Percentiles rank a stretch among this genome's conserved stretches.
Evolutionary conservation across 2,329 filamentous ascomycete genomes (phyloP).

Genomic region (Diaporthe humulicola): DNA sequence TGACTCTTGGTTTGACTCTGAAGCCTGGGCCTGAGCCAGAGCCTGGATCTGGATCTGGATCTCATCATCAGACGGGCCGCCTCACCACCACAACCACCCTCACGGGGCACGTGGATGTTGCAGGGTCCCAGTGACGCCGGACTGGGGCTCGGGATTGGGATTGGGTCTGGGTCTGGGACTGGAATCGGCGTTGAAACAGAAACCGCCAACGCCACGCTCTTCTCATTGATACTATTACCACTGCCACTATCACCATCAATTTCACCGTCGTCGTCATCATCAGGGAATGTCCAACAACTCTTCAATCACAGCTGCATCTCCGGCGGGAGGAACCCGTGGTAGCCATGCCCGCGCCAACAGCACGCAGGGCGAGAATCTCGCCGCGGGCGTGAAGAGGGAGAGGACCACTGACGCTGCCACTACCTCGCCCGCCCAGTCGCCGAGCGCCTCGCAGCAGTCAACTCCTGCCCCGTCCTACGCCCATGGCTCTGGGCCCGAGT

Average conservation of each 20-base stretch:
- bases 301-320: constrained; percentile 37
- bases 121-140: constrained; percentile 29
- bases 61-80: neutral
- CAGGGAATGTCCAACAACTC: constrained; percentile 35
- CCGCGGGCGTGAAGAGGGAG: constrained; percentile 34
- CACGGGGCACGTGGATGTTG: constrained; percentile 25
- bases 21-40: neutral
- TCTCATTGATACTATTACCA: neutral
- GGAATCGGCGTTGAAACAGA: neutral
- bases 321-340: constrained; percentile 29
- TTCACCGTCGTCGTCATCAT: neutral
- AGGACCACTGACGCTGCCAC: constrained; percentile 27
- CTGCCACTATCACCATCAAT: neutral
- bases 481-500: constrained; percentile 18
- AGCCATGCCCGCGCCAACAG: constrained; percentile 35
- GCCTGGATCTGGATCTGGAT: neutral
- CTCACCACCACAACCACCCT: constrained; percentile 1
- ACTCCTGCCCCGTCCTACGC: constrained; percentile 29
- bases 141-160: constrained; percentile 35
- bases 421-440: constrained; percentile 16
- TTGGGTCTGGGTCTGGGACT: neutral
- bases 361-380: constrained; percentile 14
- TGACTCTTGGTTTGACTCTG: neutral
- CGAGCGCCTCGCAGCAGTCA: constrained; percentile 29
- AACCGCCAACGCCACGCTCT: neutral